These are phyloP conservation scores for Monilinia polystroma DNA, from an alignment of 2,329 filamentous ascomycete genomes.

Conservation along the genomic window DNA sequence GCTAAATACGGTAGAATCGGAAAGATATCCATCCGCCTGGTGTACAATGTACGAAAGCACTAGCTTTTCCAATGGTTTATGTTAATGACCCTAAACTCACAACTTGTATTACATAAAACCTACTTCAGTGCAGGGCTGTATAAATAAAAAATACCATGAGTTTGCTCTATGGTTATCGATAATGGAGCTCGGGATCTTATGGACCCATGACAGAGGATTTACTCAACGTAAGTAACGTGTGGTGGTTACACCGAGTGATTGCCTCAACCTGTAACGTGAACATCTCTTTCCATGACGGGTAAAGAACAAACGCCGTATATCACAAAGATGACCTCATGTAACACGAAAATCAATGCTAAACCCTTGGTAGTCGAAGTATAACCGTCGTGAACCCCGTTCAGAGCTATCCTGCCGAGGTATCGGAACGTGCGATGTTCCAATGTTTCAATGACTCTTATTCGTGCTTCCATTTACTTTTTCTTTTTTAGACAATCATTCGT, in stretches of 20 bases:
- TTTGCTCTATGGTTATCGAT: neutral
- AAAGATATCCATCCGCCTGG: constrained; percentile 5
- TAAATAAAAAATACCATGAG: neutral
- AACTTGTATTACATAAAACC: neutral
- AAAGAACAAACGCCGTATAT: neutral
- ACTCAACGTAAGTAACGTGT: neutral
- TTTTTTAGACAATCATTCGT: neutral
- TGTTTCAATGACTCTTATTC: constrained; percentile 6
- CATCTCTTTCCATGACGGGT: neutral
- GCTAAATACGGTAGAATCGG: neutral
- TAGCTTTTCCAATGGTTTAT: neutral
- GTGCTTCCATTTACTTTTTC: neutral
- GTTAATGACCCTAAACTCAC: neutral
- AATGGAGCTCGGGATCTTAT: neutral
- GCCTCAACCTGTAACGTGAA: neutral
- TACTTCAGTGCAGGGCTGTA: neutral
- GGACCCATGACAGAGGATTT: neutral
- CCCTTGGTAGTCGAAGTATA: neutral
- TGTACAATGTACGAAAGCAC: neutral
- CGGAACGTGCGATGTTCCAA: constrained; percentile 3
- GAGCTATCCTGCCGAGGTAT: neutral
- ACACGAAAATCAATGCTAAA: neutral
- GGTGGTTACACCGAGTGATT: neutral
- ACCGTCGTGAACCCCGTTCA: constrained; percentile 1
- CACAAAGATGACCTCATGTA: neutral